These are phyloP conservation scores for Dioszegia aurantiaca DNA, from an alignment of 768 basidiomycete species.

Conservation along the genomic window DNA sequence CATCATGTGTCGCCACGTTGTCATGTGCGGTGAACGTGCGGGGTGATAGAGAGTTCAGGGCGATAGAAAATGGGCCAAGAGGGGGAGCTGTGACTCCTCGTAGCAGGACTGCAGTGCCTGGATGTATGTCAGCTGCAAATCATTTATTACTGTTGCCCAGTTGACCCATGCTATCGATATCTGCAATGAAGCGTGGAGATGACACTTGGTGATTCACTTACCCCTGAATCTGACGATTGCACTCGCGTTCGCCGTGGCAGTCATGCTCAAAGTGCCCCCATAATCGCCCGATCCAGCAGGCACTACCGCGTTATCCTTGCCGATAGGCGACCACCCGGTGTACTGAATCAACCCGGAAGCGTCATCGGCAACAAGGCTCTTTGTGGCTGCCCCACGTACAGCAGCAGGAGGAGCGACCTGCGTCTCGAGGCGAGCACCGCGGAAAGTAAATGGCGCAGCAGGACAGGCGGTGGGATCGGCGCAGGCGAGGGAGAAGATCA, in stretches of 20 bases:
- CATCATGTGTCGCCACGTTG: constrained; percentile 26
- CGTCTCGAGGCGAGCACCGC: neutral
- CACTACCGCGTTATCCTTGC: neutral
- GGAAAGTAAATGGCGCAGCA: constrained; percentile 1
- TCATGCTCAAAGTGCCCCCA: constrained; percentile 31
- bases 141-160: neutral
- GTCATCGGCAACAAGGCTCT: constrained; percentile 8
- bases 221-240: constrained; percentile 34
- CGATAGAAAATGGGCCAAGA: constrained; percentile 21
- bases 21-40: constrained; percentile 16
- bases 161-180: no score
- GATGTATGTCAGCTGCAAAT: constrained; percentile 1
- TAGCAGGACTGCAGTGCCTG: constrained; percentile 34
- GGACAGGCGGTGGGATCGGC: constrained; percentile 3
- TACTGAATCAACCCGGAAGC: constrained; percentile 11
- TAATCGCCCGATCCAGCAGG: constrained; percentile 16
- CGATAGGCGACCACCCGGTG: constrained; percentile 1
- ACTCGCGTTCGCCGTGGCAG: constrained; percentile 26
- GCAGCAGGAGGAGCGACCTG: constrained; percentile 1
- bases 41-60: constrained; percentile 16
- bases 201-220: no score
- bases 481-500: constrained; percentile 1
- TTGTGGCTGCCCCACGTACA: neutral
- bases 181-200: no score
- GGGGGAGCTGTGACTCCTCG: constrained; percentile 27